A percentile compares a stretch with the other conserved stretches of the same genome.
These are phyloP conservation scores for Biscogniauxia marginata DNA, from an alignment of 2,329 filamentous ascomycete genomes.

Conservation along the genomic window DNA sequence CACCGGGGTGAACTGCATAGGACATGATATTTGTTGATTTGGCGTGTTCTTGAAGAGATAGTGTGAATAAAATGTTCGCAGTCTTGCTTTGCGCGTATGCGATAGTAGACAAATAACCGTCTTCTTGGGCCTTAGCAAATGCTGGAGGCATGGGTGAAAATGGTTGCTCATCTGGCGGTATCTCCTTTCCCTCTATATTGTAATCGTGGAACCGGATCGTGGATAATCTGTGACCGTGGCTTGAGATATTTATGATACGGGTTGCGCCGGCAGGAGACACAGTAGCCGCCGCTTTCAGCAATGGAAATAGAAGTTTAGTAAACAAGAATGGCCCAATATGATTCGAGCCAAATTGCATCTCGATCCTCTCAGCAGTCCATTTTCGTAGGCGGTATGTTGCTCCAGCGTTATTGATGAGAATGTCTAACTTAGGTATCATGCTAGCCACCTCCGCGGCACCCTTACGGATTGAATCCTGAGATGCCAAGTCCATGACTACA, in stretches of 20 bases:
- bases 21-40: slow-evolving; percentile 33
- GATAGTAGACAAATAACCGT: slow-evolving; percentile 38
- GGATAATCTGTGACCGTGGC: slow-evolving; percentile 40
- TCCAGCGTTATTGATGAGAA: slow-evolving; percentile 45
- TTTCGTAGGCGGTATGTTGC: slow-evolving; percentile 36
- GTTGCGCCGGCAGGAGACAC: slow-evolving; percentile 27
- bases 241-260: slow-evolving; percentile 43
- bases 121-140: slow-evolving; percentile 30
- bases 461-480: slow-evolving; percentile 36
- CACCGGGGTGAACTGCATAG: slow-evolving; percentile 44
- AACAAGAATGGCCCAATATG: slow-evolving; percentile 40
- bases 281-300: slow-evolving; percentile 33
- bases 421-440: slow-evolving; percentile 36
- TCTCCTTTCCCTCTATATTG: slow-evolving; percentile 41
- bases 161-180: slow-evolving; percentile 35
- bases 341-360: slow-evolving; percentile 43
- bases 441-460: slow-evolving; percentile 35
- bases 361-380: slow-evolving; percentile 43
- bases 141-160: slow-evolving; percentile 27
- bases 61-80: slow-evolving; percentile 47
- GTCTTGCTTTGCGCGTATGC: slow-evolving; percentile 54
- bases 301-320: slow-evolving; percentile 37
- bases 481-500: slow-evolving; percentile 38
- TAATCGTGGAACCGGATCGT: slow-evolving; percentile 45
- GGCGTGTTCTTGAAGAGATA: slow-evolving; percentile 38